These are phyloP conservation scores for Tremella fuciformis DNA, from an alignment of 768 basidiomycete species.

Conservation along the genomic window DNA sequence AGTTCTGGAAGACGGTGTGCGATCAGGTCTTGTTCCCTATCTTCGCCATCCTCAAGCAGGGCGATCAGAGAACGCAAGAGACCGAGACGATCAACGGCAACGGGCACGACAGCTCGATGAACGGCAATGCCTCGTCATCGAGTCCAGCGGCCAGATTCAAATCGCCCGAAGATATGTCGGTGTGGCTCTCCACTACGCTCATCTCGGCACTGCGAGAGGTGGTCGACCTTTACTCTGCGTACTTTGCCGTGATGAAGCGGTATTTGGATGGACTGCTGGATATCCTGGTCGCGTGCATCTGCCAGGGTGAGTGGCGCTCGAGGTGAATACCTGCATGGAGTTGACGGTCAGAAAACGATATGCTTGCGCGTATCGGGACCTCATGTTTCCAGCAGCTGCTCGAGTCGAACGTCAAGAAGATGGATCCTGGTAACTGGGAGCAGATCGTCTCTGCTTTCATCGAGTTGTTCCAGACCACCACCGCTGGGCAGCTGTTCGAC, in stretches of 20 bases:
- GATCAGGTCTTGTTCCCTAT: conserved; percentile 96
- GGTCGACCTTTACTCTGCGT: conserved; percentile 91
- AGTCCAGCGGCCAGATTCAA: conserved; percentile 60
- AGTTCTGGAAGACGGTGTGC: conserved; percentile 98
- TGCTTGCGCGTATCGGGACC: conserved; percentile 92
- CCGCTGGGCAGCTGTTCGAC: conserved; percentile 94
- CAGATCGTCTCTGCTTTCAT: conserved; percentile 87
- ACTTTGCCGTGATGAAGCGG: conserved; percentile 84
- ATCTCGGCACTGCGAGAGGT: conserved; percentile 94
- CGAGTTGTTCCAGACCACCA: conserved; percentile 94
- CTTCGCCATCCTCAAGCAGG: conserved; percentile 86
- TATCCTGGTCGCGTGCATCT: conserved; percentile 90
- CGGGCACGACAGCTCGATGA: neutral
- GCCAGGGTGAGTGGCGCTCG: conserved; percentile 70
- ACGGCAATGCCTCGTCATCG: neutral
- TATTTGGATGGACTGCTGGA: conserved; percentile 92
- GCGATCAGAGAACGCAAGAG: conserved; percentile 53
- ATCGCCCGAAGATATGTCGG: conserved; percentile 98
- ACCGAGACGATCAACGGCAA: neutral
- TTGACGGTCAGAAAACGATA: conserved; percentile 78
- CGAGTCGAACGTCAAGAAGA: conserved; percentile 84
- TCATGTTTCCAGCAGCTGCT: conserved; percentile 94
- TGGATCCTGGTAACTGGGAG: conserved; percentile 83
- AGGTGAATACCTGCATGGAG: neutral
- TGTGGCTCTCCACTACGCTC: conserved; percentile 99